Evolutionary conservation across 2,329 filamentous ascomycete species (phyloP), one percentile per base, ranked within the genome.

Genomic region (Catunica adiposa): DNA sequence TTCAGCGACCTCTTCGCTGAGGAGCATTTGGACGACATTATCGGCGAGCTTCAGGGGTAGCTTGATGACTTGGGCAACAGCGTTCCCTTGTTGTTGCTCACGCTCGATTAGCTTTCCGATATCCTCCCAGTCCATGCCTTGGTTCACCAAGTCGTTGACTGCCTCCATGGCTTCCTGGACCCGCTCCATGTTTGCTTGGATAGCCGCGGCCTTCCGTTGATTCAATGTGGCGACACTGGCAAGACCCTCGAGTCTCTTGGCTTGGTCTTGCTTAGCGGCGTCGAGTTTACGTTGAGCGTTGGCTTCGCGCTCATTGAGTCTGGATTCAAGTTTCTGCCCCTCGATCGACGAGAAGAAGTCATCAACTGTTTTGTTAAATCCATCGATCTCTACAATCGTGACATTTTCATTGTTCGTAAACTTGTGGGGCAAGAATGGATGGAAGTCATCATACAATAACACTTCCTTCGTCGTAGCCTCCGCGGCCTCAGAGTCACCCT

Each of bases 321-420:
- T 78, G 1, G 87, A 94, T 66, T 94, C 85, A 1, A 97, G 74
- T 65, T 87, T 94, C 66, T 96, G 90, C 0, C 89, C 88, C 69
- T 98, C 92, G 25, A 97, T 79, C 0, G 90, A 97, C 0, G 92
- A 97, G 67, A 94, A 97, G 71, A 96, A 98, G 62, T 95, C 87
- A 65, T 98, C 92, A 0, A 95, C 89, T 0, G 89, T 92, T 64
- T 84, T 85, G 67, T 96, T 96, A 72, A 94, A 97, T 8, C 82
- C 84, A 5, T 87, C 77, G 61, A 89, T 89, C 55, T 86, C 79
- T 11, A 97, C 64, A 15, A 94, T 79, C 2, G 79, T 77, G 23
- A 83, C 77, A 0, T 74, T 70, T 0, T 80, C 71, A 56, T 89
- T 80, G 5, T 77, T 73, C 59, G 82, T 79, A 59, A 94, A 85